phyloP scores from a whole-genome alignment of 2,329 filamentous ascomycete genomes.

The Metarhizium rileyi region DNA sequence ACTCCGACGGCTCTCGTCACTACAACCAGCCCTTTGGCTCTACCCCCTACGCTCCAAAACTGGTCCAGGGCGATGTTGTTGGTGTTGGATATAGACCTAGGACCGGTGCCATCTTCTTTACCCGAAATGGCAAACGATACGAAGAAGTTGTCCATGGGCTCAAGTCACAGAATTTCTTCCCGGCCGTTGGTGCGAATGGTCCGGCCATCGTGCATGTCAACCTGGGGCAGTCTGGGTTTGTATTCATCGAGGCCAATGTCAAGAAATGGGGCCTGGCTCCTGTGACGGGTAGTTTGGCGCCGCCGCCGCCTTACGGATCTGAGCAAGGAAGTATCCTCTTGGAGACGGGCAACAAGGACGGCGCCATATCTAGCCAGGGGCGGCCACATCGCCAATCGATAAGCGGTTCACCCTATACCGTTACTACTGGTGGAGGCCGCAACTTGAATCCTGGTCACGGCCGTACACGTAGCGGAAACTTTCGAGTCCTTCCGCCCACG shows the following conservation, averaged over 20 bases:
- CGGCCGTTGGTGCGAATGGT: constrained; percentile 90
- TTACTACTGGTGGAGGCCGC: constrained; percentile 35
- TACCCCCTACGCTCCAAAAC: constrained; percentile 71
- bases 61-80: constrained; percentile 89
- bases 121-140: constrained; percentile 92
- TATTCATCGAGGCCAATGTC: constrained; percentile 98
- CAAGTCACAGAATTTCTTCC: constrained; percentile 95
- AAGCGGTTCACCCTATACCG: constrained; percentile 24
- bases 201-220: constrained; percentile 92
- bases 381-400: constrained; percentile 38
- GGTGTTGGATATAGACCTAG: constrained; percentile 91
- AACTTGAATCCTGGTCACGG: constrained; percentile 54
- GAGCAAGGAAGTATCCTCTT: constrained; percentile 94
- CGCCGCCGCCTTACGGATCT: constrained; percentile 91
- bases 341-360: constrained; percentile 66
- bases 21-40: constrained; percentile 86
- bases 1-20: constrained; percentile 76
- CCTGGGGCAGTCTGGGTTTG: constrained; percentile 94
- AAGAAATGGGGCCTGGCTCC: constrained; percentile 99
- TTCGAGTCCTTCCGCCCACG: constrained; percentile 63
- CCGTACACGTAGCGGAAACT: constrained; percentile 67
- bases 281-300: constrained; percentile 88
- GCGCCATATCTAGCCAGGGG: constrained; percentile 34
- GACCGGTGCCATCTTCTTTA: constrained; percentile 95
- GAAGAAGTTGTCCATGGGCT: constrained; percentile 90